Conservation (phyloP, 176 grass and related monocot species). For the Bonia amplexicaulis region DNA sequence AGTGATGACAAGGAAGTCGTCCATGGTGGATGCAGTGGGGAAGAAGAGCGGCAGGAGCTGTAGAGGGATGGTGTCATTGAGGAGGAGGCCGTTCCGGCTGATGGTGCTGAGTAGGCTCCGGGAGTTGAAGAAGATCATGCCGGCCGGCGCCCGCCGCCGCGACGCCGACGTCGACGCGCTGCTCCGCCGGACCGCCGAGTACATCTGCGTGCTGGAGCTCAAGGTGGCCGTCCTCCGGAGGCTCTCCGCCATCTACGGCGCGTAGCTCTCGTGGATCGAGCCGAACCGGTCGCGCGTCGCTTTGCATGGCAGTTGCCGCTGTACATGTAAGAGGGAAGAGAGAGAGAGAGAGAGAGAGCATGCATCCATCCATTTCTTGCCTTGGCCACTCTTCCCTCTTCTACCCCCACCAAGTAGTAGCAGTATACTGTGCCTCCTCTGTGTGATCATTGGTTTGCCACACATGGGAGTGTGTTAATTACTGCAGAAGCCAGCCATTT, state of each 20-base stretch:
- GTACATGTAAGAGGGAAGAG: slow-evolving; percentile 30
- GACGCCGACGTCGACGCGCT: slow-evolving; percentile 22
- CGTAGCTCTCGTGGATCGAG: neutral
- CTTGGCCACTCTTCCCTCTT: neutral
- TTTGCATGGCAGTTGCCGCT: slow-evolving; percentile 17
- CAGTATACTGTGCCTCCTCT: slow-evolving; percentile 24
- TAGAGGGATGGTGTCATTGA: slow-evolving; percentile 36
- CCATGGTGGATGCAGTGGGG: slow-evolving; percentile 16
- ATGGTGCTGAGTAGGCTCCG: slow-evolving; percentile 47
- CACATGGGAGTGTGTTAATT: slow-evolving; percentile 25
- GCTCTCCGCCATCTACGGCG: slow-evolving; percentile 38
- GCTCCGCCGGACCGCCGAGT: slow-evolving; percentile 46
- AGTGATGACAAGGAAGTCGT: slow-evolving; percentile 24
- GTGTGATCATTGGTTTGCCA: slow-evolving; percentile 12
- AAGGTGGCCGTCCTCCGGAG: slow-evolving; percentile 41
- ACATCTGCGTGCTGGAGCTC: slow-evolving; percentile 46
- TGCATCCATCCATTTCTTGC: slow-evolving; percentile 15
- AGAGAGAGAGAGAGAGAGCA: neutral
- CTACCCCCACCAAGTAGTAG: slow-evolving; percentile 15
- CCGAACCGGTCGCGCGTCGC: neutral
- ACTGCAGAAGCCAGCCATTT: slow-evolving; percentile 16
- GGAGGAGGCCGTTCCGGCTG: slow-evolving; percentile 40
- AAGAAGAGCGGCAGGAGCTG: neutral
- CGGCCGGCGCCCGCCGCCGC: neutral
- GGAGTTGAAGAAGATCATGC: slow-evolving; percentile 59